Base-by-base conservation (phyloP, 108 stramenopile genomes). In the Skeletonema marinoi region DNA sequence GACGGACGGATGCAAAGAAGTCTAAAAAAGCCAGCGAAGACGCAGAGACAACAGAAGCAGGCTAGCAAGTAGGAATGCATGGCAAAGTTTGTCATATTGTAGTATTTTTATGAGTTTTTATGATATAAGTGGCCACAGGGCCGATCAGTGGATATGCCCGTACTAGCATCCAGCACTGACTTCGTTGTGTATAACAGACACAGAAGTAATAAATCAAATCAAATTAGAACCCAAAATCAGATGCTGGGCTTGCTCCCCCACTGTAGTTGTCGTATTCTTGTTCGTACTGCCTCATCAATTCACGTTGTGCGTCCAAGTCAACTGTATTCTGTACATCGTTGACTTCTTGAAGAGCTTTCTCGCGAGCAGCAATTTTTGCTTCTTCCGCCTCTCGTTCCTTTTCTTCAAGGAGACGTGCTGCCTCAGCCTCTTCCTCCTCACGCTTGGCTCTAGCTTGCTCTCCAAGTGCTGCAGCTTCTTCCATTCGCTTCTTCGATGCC, bases 141-240 rank as follows among this genome's bases (percentile, higher is more conserved):
- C 73, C 36, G 16, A 32, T 46, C 65, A 56, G 64, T 65, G 64
- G 54, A 65, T 42, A 65, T 74, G 63, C 35, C 63, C 63, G 42
- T 54, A 74, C 64, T 63, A 74, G 50, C 65, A 75, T 58, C 50
- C 6, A 7, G 41, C 74, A 67, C 66, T 19, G 66, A 42, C 38
- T 35, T 56, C 54, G 19, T 33, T 32, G 25, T 39, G 25, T 30
- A 39, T 64, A 33, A 74, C 64, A 64, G 60, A 74, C 51, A 74
- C 51, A 38, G 54, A 74, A 65, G 50, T 56, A 66, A 66, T 38
- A 67, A 67, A 54, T 31, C 64, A 38, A 38, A 54, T 30, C 36
- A 29, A 16, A 21, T 81, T 62, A 95, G 75, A 95, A 95, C n/a
- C 94, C 94, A 88, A 92, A 96, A 71, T 96, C 94, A n/a, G 94